Evolutionary conservation across 2,329 filamentous ascomycete species (phyloP).

Genomic region (Xylariaceae sp.): DNA sequence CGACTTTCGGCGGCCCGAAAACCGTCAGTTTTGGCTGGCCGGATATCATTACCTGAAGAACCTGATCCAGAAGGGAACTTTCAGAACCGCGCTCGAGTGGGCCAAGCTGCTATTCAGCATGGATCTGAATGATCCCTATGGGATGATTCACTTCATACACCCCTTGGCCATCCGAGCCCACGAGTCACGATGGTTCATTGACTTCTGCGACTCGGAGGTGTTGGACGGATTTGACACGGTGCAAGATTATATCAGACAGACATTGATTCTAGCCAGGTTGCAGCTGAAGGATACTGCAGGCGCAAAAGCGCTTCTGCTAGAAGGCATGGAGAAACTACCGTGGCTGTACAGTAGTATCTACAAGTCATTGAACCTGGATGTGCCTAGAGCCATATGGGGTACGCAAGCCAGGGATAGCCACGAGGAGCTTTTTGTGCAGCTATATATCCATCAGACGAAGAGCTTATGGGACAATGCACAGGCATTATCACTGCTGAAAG

Average conservation of each 20-base stretch:
- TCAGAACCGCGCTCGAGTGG: slow-evolving; percentile 91
- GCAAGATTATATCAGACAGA: slow-evolving; percentile 66
- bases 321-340: slow-evolving; percentile 67
- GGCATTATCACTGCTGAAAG: slow-evolving; percentile 60
- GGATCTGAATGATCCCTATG: slow-evolving; percentile 75
- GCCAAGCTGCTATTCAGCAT: slow-evolving; percentile 75
- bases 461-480: slow-evolving; percentile 82
- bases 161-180: slow-evolving; percentile 76
- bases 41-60: slow-evolving; percentile 85
- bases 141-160: slow-evolving; percentile 73
- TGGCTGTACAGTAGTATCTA: slow-evolving; percentile 83
- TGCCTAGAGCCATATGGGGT: slow-evolving; percentile 81
- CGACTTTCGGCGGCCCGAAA: slow-evolving; percentile 76
- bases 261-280: slow-evolving; percentile 68
- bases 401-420: slow-evolving; percentile 59
- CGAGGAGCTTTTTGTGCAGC: slow-evolving; percentile 64
- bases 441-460: slow-evolving; percentile 72
- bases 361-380: slow-evolving; percentile 70
- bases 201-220: slow-evolving; percentile 51
- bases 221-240: slow-evolving; percentile 35
- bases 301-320: slow-evolving; percentile 58
- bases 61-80: slow-evolving; percentile 84
- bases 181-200: slow-evolving; percentile 69
- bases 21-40: slow-evolving; percentile 87
- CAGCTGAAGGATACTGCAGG: slow-evolving; percentile 61